phyloP scores from a whole-genome alignment of 352 stramenopile genomes.

The Phytophthora tentaculata region DNA sequence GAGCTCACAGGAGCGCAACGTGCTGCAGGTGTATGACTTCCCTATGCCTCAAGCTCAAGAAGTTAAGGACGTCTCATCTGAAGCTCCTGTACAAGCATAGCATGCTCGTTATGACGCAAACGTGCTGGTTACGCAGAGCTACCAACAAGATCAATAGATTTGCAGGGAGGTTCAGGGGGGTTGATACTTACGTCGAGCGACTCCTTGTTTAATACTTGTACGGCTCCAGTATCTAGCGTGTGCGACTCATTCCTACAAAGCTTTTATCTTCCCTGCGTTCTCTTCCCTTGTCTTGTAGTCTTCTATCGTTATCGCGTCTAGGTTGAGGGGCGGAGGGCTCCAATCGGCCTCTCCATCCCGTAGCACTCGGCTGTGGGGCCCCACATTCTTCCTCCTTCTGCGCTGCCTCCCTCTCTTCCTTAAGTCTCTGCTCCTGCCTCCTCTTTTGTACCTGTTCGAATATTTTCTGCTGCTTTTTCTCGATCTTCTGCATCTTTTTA shows the following conservation, averaged over 20 bases:
- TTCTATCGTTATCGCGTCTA: conserved; percentile 19
- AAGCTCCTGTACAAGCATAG: neutral
- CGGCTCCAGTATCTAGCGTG: conserved; percentile 46
- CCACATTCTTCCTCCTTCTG: conserved; percentile 15
- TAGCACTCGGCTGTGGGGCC: conserved; percentile 45
- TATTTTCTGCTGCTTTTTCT: conserved; percentile 58
- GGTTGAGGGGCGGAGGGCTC: conserved; percentile 47
- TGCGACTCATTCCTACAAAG: conserved; percentile 65
- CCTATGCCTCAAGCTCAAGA: conserved; percentile 18
- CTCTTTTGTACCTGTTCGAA: conserved; percentile 58
- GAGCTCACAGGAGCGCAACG: conserved; percentile 21
- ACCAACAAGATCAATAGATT: conserved; percentile 8
- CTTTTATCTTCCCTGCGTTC: conserved; percentile 41
- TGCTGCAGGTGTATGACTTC: conserved; percentile 60
- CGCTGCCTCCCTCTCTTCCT: conserved; percentile 28
- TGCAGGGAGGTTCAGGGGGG: too few species aligned
- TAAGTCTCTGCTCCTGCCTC: conserved; percentile 40
- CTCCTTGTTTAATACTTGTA: too few species aligned
- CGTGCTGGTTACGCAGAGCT: neutral
- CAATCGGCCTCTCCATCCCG: conserved; percentile 68
- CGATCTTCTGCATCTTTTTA: conserved; percentile 57
- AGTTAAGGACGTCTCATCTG: neutral
- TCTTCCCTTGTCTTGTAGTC: conserved; percentile 3
- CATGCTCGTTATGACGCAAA: neutral
- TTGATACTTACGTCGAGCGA: too few species aligned